Evolutionary conservation across 2,329 filamentous ascomycete species (phyloP).

Genomic region (Penicillium sp.): DNA sequence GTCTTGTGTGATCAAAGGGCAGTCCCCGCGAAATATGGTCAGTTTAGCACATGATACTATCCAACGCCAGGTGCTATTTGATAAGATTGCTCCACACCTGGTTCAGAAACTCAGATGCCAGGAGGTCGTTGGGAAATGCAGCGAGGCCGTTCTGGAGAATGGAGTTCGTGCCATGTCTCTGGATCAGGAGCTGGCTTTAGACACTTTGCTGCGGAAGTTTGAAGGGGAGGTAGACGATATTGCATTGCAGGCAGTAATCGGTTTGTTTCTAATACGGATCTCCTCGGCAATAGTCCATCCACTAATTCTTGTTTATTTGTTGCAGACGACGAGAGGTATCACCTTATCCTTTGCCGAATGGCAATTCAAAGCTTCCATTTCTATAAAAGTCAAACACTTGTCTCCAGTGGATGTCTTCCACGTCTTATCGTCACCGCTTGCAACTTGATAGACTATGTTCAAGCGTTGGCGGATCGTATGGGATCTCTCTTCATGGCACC

Average conservation of each 20-base stretch:
- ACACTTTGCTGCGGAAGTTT: conserved; percentile 38
- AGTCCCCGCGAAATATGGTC: conserved; percentile 34
- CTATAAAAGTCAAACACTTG: conserved; percentile 33
- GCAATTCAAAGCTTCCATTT: conserved; percentile 40
- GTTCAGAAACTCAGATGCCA: conserved; percentile 41
- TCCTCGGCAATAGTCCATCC: neutral
- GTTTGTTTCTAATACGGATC: conserved; percentile 21
- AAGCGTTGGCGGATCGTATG: conserved; percentile 24
- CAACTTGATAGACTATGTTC: conserved; percentile 32
- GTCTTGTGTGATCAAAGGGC: conserved; percentile 41
- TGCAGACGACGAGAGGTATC: conserved; percentile 34
- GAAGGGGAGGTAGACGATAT: conserved; percentile 40
- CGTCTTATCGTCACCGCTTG: conserved; percentile 33
- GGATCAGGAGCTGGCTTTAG: conserved; percentile 42
- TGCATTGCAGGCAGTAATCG: conserved; percentile 33
- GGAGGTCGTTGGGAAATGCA: conserved; percentile 39
- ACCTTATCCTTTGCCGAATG: conserved; percentile 33
- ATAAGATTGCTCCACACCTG: conserved; percentile 36
- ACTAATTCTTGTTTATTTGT: neutral
- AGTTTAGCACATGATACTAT: conserved; percentile 39
- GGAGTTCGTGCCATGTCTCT: conserved; percentile 40
- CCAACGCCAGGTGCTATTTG: conserved; percentile 35
- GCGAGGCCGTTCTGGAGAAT: conserved; percentile 38
- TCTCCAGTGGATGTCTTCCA: conserved; percentile 28
- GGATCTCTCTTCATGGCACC: conserved; percentile 27